phyloP scores from a whole-genome alignment of 352 stramenopile genomes.

The Phytopythium mirpurense region DNA sequence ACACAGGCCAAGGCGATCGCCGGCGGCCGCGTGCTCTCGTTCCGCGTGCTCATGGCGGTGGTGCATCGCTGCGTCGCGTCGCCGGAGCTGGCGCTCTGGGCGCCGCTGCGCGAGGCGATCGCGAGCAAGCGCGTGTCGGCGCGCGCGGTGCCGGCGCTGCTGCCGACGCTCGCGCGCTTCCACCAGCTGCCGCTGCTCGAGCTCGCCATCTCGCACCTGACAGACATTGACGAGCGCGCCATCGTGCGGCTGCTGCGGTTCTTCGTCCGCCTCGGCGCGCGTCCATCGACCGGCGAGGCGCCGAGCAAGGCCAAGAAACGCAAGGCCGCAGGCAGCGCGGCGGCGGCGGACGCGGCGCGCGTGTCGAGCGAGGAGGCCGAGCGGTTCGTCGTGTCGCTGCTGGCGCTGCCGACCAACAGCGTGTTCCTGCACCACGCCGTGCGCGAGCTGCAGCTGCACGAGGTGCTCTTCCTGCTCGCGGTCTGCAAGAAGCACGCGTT shows the following conservation, averaged over 20 bases:
- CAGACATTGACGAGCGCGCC: conserved; percentile 74
- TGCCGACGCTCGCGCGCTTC: conserved; percentile 62
- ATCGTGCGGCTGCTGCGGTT: conserved; percentile 70
- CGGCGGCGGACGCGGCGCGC: background rate
- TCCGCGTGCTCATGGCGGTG: conserved; percentile 53
- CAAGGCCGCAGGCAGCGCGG: conserved; percentile 13
- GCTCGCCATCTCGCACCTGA: conserved; percentile 49
- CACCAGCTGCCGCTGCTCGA: conserved; percentile 65
- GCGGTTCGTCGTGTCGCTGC: conserved; percentile 48
- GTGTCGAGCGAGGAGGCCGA: conserved; percentile 23
- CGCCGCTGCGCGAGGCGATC: conserved; percentile 42
- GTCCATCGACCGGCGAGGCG: conserved; percentile 8
- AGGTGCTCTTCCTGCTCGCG: conserved; percentile 63
- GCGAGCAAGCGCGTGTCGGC: conserved; percentile 54
- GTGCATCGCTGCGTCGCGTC: conserved; percentile 56
- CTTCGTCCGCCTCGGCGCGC: conserved; percentile 59
- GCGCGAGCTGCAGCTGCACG: conserved; percentile 54
- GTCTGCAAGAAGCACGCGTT: conserved; percentile 71
- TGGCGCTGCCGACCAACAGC: conserved; percentile 55
- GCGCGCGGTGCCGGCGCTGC: conserved; percentile 49
- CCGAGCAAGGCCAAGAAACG: conserved; percentile 19
- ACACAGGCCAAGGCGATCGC: conserved; percentile 21
- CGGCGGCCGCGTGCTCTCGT: conserved; percentile 28
- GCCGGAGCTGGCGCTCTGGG: conserved; percentile 47
- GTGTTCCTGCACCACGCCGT: conserved; percentile 81